Base-by-base conservation (phyloP, 2,329 filamentous ascomycete genomes). In the Zasmidium citrigriseum region DNA sequence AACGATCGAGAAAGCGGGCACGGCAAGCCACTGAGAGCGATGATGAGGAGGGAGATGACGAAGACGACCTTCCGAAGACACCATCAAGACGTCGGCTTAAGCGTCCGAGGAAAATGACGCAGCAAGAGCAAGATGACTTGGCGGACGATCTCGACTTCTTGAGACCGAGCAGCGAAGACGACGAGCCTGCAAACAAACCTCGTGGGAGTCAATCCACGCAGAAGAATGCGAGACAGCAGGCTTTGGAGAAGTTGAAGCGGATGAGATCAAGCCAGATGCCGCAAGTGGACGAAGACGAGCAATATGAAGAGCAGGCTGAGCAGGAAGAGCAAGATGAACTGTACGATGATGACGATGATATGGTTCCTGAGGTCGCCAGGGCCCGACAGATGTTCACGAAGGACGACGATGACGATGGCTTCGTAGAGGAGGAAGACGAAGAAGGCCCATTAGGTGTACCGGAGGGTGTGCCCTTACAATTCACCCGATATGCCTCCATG, bases 401-500 rank as follows among this genome's bases (percentile, higher is more conserved):
- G 52, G 57, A 70, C 20, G 75, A 80, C 9, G 83, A 86, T 25
- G 82, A 84, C 2, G 84, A 84, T 59, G 91, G 91, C 61, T 81
- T 93, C 20, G 61, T 66, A 2, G 62, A 62, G 11, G 78, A 82
- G 1, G 78, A 74, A n/a, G 76, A 88, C 47, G 85, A 88, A 22
- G 86, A 85, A 4, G 79, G 80, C 46, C 75, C 73, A 0, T 76
- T 82, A 4, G 82, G 80, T 7, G 72, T 89, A 0, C 86, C 85
- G 1, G 84, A 83, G 0, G 85, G 83, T 1, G 75, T 80, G 10
- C 90, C 90, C 0, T 77, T 93, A 1, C 78, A 89, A 65, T 91
- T 91, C 71, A 89, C 86, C 0, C 75, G 81, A 2, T 82, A 88
- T 57, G 82, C 85, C 0, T 85, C 86, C 61, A 86, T 87, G 64